A percentile compares a stretch with the other conserved stretches of the same genome.
phyloP scores from a whole-genome alignment of 2,329 filamentous ascomycete species.

The Bimuria novae-zelandiae region DNA sequence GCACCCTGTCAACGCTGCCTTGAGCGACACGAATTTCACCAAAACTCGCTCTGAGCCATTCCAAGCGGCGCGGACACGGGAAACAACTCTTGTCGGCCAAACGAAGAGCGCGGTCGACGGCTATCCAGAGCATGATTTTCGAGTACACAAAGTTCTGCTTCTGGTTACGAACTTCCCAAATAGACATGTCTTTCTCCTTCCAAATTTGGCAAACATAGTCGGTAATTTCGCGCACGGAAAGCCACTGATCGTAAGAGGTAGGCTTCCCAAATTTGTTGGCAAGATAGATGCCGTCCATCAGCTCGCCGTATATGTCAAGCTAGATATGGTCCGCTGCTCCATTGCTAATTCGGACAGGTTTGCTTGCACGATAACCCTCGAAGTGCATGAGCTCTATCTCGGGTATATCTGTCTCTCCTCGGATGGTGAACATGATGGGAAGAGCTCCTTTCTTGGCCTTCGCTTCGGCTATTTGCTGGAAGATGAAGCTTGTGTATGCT shows the following conservation, averaged over 20 bases:
- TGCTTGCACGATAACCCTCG: constrained; percentile 72
- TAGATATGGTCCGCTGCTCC: constrained; percentile 77
- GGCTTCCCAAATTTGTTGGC: constrained; percentile 82
- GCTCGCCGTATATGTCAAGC: constrained; percentile 78
- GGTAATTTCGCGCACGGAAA: constrained; percentile 68
- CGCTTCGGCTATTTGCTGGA: constrained; percentile 68
- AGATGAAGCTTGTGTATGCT: constrained; percentile 79
- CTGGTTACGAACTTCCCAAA: constrained; percentile 78
- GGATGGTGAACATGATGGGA: constrained; percentile 82
- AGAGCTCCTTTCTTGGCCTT: constrained; percentile 64
- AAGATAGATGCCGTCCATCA: constrained; percentile 77
- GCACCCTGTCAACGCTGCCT: not conserved
- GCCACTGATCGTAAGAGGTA: constrained; percentile 75
- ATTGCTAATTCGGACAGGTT: constrained; percentile 76
- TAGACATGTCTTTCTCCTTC: constrained; percentile 73
- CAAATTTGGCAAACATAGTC: constrained; percentile 73
- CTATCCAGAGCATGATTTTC: constrained; percentile 85
- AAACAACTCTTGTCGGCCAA: constrained; percentile 76
- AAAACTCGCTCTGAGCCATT: constrained; percentile 60
- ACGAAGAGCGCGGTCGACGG: constrained; percentile 74
- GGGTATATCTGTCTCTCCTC: constrained; percentile 74
- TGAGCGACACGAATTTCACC: not conserved
- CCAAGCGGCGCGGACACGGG: constrained; percentile 70
- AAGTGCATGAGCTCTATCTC: constrained; percentile 71
- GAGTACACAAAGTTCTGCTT: constrained; percentile 80